A percentile compares a stretch with the other conserved stretches of the same genome.
Conservation (phyloP, 345 rosid species). For the Aquilaria malaccensis region DNA sequence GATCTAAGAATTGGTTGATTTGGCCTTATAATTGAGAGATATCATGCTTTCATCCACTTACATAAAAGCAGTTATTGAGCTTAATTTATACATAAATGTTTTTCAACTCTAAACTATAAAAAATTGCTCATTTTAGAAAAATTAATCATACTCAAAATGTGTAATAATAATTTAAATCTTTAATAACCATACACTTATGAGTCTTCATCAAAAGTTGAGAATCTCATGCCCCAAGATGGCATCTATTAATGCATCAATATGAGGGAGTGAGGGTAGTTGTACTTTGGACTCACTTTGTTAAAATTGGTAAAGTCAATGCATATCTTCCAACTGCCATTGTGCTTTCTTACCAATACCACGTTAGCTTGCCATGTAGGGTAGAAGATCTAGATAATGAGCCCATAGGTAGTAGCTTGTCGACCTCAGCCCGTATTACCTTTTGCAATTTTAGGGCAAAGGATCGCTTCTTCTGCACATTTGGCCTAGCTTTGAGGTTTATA, state of each 20-base stretch:
- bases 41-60: too few relatives aligned
- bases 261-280: constrained; percentile 2
- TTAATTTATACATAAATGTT: too few relatives aligned
- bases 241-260: not conserved
- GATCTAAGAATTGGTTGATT: too few relatives aligned
- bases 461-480: not conserved
- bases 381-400: not conserved
- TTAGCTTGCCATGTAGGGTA: too few relatives aligned
- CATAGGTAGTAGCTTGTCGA: not conserved
- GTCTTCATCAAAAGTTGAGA: not conserved
- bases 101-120: too few relatives aligned
- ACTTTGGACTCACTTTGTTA: not conserved
- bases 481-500: not conserved
- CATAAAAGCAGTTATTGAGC: too few relatives aligned
- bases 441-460: not conserved
- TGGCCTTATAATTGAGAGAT: too few relatives aligned
- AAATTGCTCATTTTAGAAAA: too few relatives aligned
- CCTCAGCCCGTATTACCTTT: not conserved
- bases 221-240: not conserved
- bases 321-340: not conserved
- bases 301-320: constrained; percentile 2
- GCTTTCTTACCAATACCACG: too few relatives aligned
- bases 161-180: too few relatives aligned
- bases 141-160: too few relatives aligned
- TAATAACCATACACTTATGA: too few relatives aligned